Percentiles rank a stretch among this genome's conserved stretches.
These are phyloP conservation scores for Metschnikowia cubensis DNA, from an alignment of 805 yeast genomes.

Conservation along the genomic window DNA sequence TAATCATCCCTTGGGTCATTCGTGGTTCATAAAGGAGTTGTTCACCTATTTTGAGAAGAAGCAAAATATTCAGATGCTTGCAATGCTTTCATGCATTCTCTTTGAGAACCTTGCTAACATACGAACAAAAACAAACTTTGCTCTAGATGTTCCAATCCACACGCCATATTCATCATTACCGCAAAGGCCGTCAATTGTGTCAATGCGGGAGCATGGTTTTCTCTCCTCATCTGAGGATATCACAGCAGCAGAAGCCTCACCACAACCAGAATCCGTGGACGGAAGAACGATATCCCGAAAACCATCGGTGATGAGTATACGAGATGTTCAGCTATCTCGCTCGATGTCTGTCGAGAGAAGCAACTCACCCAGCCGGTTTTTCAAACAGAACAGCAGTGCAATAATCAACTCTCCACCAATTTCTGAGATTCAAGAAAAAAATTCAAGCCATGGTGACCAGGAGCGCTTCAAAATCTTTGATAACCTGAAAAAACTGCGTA, in stretches of 20 bases:
- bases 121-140: conserved; percentile 9
- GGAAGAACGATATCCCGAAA: conserved; percentile 10
- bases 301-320: conserved; percentile 9
- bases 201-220: conserved; percentile 9
- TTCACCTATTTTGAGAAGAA: conserved; percentile 58
- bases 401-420: conserved; percentile 8
- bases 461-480: conserved; percentile 9
- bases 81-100: conserved; percentile 76
- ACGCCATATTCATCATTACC: conserved; percentile 42
- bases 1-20: conserved; percentile 68
- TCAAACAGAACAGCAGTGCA: conserved; percentile 1
- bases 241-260: not conserved
- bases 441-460: not conserved
- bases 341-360: conserved; percentile 10
- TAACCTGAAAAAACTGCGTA: conserved; percentile 2
- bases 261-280: conserved; percentile 5
- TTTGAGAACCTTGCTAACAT: conserved; percentile 35
- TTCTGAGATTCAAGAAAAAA: not conserved
- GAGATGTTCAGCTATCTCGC: conserved; percentile 10
- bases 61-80: conserved; percentile 83
- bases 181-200: conserved; percentile 20
- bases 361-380: conserved; percentile 5
- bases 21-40: conserved; percentile 60
- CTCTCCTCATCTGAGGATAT: conserved; percentile 1
- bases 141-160: conserved; percentile 40